phyloP scores from a whole-genome alignment of 768 basidiomycete genomes.

The Holtermanniella nyarrowii region DNA sequence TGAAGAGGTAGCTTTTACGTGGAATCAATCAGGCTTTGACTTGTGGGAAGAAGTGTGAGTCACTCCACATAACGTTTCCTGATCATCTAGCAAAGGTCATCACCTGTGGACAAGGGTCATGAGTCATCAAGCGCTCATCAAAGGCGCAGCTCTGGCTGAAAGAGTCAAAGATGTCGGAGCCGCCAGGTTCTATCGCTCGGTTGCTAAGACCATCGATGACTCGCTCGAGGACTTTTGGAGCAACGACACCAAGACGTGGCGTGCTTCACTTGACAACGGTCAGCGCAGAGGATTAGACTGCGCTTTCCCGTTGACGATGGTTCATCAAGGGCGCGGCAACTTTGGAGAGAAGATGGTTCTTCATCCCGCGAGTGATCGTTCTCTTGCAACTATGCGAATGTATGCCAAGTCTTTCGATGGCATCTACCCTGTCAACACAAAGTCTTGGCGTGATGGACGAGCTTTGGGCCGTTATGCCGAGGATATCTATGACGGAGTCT shows the following conservation, averaged over 20 bases:
- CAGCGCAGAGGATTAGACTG: conserved; percentile 31
- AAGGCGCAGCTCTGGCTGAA: conserved; percentile 31
- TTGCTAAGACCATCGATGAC: conserved; percentile 7
- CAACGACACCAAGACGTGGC: conserved; percentile 3
- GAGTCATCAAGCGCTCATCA: conserved; percentile 27
- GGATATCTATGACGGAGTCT: conserved; percentile 40
- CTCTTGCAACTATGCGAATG: conserved; percentile 26
- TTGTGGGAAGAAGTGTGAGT: conserved; percentile 39
- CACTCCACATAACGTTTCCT: not conserved
- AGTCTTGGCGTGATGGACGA: conserved; percentile 23
- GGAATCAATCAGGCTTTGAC: conserved; percentile 35
- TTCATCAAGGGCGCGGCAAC: conserved; percentile 18
- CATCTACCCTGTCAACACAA: conserved; percentile 36
- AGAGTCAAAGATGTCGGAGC: conserved; percentile 29
- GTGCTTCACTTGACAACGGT: conserved; percentile 2
- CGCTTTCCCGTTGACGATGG: conserved; percentile 32
- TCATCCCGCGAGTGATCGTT: conserved; percentile 5
- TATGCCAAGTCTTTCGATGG: conserved; percentile 35
- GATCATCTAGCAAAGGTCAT: not conserved
- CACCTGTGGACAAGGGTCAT: conserved; percentile 38
- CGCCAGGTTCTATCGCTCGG: conserved; percentile 18
- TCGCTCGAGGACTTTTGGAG: conserved; percentile 28
- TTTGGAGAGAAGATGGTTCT: not conserved
- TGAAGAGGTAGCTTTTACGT: conserved; percentile 36
- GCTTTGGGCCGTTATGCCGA: conserved; percentile 32